These are phyloP conservation scores for Dittrichia graveolens DNA, from an alignment of 129 eudicot genomes.

Conservation along the genomic window DNA sequence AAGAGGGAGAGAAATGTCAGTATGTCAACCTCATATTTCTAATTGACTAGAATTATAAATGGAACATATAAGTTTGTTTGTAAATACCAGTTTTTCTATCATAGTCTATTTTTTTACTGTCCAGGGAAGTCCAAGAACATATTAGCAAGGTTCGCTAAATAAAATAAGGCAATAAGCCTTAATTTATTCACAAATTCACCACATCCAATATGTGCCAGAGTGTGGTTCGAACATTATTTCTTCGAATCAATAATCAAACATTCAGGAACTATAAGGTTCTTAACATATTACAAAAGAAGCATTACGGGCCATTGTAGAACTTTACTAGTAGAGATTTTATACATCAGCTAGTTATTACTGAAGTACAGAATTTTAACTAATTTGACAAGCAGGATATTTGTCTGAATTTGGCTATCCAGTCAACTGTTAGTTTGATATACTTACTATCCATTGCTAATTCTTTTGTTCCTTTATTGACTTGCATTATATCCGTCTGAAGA, in stretches of 20 bases:
- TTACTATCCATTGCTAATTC: constrained; percentile 77
- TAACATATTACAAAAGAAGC: not conserved
- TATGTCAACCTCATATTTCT: constrained; percentile 21
- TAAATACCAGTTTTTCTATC: not conserved
- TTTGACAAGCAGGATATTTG: not conserved
- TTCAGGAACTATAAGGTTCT: not conserved
- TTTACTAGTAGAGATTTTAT: not conserved
- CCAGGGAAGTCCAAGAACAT: constrained; percentile 8
- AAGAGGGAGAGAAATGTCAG: constrained; percentile 27
- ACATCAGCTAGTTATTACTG: not conserved
- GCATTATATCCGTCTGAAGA: constrained; percentile 87
- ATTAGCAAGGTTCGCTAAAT: constrained; percentile 15
- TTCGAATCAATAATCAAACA: constrained; percentile 2
- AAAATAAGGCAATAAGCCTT: not conserved
- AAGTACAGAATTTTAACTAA: not conserved
- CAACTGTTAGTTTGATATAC: constrained; percentile 34
- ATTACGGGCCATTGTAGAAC: not conserved
- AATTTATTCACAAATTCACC: not conserved
- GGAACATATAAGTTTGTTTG: not conserved
- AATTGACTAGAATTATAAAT: not conserved
- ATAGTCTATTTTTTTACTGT: constrained; percentile 3
- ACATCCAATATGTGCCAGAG: not conserved
- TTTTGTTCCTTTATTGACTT: constrained; percentile 80
- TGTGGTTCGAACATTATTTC: constrained; percentile 7
- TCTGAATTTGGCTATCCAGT: constrained; percentile 8